These are phyloP conservation scores for Mucor piriformis DNA, from an alignment of 371 early-diverging fungal species.

Conservation along the genomic window DNA sequence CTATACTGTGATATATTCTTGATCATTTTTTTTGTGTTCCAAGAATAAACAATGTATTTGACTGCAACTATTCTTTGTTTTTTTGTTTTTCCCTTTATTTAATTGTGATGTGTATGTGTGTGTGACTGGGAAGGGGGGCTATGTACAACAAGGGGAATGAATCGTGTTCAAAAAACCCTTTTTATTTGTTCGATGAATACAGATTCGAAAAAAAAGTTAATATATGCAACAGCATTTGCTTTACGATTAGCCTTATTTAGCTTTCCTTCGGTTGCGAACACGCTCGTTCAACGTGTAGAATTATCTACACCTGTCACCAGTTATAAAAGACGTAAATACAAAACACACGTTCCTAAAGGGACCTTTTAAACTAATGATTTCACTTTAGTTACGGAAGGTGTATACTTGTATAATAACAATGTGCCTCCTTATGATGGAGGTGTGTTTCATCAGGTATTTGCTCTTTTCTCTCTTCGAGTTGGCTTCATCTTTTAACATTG, in stretches of 20 bases:
- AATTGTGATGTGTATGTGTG: no score
- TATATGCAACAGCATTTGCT: constrained; percentile 34
- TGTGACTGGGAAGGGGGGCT: not conserved
- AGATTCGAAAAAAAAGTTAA: constrained; percentile 3
- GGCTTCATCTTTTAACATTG: no score
- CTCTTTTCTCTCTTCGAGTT: no score
- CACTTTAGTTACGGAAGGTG: constrained; percentile 80
- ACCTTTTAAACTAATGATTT: not conserved
- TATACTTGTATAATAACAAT: constrained; percentile 75
- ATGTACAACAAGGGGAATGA: not conserved
- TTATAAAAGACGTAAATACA: constrained; percentile 71
- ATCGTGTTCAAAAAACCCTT: not conserved
- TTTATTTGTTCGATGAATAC: not conserved
- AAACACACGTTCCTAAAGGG: not conserved
- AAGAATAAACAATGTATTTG: not conserved
- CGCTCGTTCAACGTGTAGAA: constrained; percentile 67
- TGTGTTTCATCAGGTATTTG: constrained; percentile 79
- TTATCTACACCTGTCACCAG: constrained; percentile 85
- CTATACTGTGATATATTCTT: not conserved
- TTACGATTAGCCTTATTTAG: constrained; percentile 54
- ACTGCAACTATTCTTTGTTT: not conserved
- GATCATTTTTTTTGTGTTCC: not conserved
- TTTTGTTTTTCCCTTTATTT: no score
- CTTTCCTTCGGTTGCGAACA: constrained; percentile 47
- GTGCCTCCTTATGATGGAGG: constrained; percentile 91